Conservation (phyloP, 2,329 filamentous ascomycete genomes). For the Acarospora socialis region DNA sequence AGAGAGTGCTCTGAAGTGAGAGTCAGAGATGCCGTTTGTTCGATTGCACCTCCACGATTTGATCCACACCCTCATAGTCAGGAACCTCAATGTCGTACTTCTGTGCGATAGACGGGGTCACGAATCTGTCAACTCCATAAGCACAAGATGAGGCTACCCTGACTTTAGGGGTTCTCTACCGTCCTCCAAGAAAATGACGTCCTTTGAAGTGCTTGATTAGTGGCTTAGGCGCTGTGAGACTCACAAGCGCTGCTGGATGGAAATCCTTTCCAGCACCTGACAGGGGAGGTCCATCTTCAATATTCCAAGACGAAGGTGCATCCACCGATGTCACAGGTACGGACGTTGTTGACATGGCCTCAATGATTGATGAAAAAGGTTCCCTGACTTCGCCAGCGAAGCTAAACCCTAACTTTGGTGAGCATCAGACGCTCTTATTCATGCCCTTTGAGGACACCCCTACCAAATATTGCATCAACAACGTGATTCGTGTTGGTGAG, state of each 20-base stretch:
- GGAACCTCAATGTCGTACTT: conserved; percentile 81
- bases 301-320: conserved; percentile 88
- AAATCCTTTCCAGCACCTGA: conserved; percentile 67
- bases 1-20: no score
- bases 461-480: conserved; percentile 86
- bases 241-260: conserved; percentile 67
- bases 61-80: conserved; percentile 71
- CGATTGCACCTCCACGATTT: conserved; percentile 83
- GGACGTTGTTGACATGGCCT: conserved; percentile 55
- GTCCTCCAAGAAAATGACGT: conserved; percentile 80
- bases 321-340: conserved; percentile 79
- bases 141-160: no score
- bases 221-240: conserved; percentile 86
- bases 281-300: conserved; percentile 67
- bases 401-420: conserved; percentile 80
- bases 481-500: conserved; percentile 61
- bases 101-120: conserved; percentile 60
- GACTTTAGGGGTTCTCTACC: no score
- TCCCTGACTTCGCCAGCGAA: conserved; percentile 88
- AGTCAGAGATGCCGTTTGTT: no score
- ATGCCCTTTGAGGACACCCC: no score
- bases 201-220: conserved; percentile 71
- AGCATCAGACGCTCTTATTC: no score
- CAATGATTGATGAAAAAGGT: conserved; percentile 73
- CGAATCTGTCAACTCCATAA: conserved; percentile 59